Evolutionary conservation across 2,329 filamentous ascomycete species (phyloP), one percentile per base, ranked within the genome.

Genomic region (Setomelanomma holmii): DNA sequence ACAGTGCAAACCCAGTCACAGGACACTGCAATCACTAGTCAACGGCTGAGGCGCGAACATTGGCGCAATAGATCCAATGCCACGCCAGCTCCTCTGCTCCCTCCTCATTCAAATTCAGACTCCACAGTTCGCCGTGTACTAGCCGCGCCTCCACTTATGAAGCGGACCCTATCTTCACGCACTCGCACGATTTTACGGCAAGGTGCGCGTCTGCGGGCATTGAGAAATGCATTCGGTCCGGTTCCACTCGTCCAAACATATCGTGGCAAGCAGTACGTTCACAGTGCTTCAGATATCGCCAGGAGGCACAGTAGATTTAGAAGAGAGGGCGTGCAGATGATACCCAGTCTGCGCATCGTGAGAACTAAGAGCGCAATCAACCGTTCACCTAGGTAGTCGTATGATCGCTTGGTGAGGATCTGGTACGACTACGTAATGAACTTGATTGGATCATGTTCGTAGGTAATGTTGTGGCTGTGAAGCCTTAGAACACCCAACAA

Each of bases 291-390:
- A n/a, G 33, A 16, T 20, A 45, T 27, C 12, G 55, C 27, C 5
- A 33, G 33, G 14, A 46, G 45, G 49, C 45, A 44, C 1, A 55
- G 49, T 27, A 49, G 49, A n/a, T 58, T 44, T 6, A 11, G 17
- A 10, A 42, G 45, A 17, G 42, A 55, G 23, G 55, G 55, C 16
- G 24, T 40, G 1, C 42, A 41, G 19, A 49, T 12, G 27, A 39
- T 55, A 6, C 45, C 46, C 2, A 45, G 34, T 23, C 48, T 24
- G 2, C 38, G 43, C 12, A 45, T 58, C 27, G 27, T 30, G 10
- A 30, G 14, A 14, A 10, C 27, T 2, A 30, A 30, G 14, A 30
- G 3, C 27, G 27, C 27, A 14, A 8, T 30, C 27, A 14, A 6
- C 14, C 27, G 27, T 30, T 30, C 5, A n/a, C n/a, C n/a, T n/a